Evolutionary conservation across 2,329 filamentous ascomycete genomes (phyloP).

Genomic region (Coniochaeta sp.): DNA sequence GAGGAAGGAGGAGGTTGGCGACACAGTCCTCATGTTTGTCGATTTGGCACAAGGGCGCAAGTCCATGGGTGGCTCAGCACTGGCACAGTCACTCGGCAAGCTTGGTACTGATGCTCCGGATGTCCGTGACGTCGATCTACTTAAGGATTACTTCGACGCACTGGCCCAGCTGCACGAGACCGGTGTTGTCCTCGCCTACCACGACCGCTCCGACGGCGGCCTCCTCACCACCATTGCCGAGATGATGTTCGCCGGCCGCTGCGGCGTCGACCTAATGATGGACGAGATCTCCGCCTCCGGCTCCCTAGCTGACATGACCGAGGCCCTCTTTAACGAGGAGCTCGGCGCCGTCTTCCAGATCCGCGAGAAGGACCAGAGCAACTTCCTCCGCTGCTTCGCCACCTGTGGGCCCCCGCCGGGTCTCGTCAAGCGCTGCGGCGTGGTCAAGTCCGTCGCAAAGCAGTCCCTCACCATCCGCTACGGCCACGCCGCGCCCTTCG

Average conservation of each 20-base stretch:
- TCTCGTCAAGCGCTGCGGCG: constrained; percentile 77
- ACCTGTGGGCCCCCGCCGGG: constrained; percentile 79
- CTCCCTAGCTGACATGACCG: constrained; percentile 57
- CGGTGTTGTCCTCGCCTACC: constrained; percentile 75
- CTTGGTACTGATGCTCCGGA: constrained; percentile 82
- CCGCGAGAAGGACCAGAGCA: constrained; percentile 72
- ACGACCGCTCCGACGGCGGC: constrained; percentile 90
- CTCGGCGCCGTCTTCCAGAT: constrained; percentile 95
- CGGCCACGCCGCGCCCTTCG: constrained; percentile 55
- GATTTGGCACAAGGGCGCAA: constrained; percentile 78
- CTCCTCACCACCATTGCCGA: constrained; percentile 85
- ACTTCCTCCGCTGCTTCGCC: constrained; percentile 85
- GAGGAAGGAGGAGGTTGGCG: constrained; percentile 78
- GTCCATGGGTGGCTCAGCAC: constrained; percentile 81
- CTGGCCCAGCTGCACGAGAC: constrained; percentile 56
- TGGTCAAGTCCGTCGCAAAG: constrained; percentile 60
- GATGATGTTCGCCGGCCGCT: constrained; percentile 97
- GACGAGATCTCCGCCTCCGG: constrained; percentile 63
- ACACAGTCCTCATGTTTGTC: constrained; percentile 83
- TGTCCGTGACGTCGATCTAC: constrained; percentile 70
- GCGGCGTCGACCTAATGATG: constrained; percentile 77
- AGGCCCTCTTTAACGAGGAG: constrained; percentile 91
- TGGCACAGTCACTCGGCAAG: constrained; percentile 84
- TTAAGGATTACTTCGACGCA: constrained; percentile 90
- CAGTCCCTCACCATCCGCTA: constrained; percentile 74